phyloP scores from a whole-genome alignment of 306 rosid species.

The Arachis stenosperma region DNA sequence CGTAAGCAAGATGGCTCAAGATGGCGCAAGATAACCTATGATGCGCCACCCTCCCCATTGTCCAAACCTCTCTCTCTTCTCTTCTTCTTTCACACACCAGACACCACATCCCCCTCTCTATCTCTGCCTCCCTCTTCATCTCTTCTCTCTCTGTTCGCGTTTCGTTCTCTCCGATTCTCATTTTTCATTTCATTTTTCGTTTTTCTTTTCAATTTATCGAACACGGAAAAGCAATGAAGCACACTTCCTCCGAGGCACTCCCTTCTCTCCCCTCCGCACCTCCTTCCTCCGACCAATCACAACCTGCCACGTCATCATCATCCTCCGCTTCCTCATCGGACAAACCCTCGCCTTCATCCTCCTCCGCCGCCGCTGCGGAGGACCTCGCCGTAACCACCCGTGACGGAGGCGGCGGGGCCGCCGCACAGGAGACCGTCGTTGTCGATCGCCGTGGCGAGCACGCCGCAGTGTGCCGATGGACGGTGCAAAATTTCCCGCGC shows the following conservation, averaged over 20 bases:
- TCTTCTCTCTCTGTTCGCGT: not conserved
- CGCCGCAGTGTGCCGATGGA: slow-evolving; percentile 94
- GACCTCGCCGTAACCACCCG: slow-evolving; percentile 65
- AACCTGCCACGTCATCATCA: slow-evolving; percentile 57
- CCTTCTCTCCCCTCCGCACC: slow-evolving; percentile 64
- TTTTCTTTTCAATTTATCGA: no score
- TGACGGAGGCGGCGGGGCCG: slow-evolving; percentile 90
- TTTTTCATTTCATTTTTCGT: no score
- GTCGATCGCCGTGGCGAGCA: slow-evolving; percentile 84
- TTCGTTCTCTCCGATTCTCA: slow-evolving; percentile 7
- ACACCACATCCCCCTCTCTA: slow-evolving; percentile 32
- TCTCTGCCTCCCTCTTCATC: slow-evolving; percentile 12
- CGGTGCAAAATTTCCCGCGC: slow-evolving; percentile 86
- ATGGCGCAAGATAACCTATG: slow-evolving; percentile 49
- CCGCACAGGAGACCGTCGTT: slow-evolving; percentile 75
- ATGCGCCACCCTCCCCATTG: slow-evolving; percentile 43
- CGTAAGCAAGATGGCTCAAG: not conserved
- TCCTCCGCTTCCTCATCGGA: slow-evolving; percentile 42
- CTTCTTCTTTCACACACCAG: not conserved
- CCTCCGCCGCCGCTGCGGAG: slow-evolving; percentile 69
- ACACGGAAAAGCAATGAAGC: slow-evolving; percentile 66
- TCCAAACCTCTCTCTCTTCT: slow-evolving; percentile 46
- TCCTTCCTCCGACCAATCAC: slow-evolving; percentile 60
- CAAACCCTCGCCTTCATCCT: slow-evolving; percentile 42
- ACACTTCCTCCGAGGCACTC: slow-evolving; percentile 77